A percentile compares a stretch with the other conserved stretches of the same genome.
phyloP scores from a whole-genome alignment of 1,139 yeast species.

The Candida sp. region DNA sequence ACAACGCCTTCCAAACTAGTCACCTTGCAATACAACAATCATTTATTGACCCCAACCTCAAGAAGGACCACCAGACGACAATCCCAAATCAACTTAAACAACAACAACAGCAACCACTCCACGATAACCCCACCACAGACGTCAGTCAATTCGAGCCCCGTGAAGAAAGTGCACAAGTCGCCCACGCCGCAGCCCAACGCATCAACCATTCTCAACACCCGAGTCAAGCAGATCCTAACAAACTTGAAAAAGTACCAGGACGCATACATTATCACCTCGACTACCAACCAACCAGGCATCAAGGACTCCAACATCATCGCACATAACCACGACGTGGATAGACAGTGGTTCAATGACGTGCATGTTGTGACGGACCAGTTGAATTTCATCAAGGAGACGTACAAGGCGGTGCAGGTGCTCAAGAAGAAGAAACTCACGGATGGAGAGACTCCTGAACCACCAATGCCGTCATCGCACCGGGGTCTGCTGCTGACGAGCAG shows the following conservation, averaged over 20 bases:
- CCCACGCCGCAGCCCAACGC: slow-evolving; percentile 5
- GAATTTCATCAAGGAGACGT: slow-evolving; percentile 33
- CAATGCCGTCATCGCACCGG: no score
- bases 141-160: slow-evolving; percentile 7
- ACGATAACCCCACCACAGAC: slow-evolving; percentile 5
- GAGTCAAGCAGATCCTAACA: background rate
- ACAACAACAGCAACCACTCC: background rate
- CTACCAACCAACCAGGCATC: background rate
- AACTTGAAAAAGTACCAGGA: slow-evolving; percentile 4
- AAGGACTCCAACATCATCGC: slow-evolving; percentile 1
- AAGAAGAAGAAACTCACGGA: slow-evolving; percentile 20
- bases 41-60: background rate
- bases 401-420: slow-evolving; percentile 27
- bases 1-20: slow-evolving; percentile 16
- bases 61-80: slow-evolving; percentile 2
- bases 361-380: slow-evolving; percentile 31
- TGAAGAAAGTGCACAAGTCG: background rate
- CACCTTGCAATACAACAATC: slow-evolving; percentile 13
- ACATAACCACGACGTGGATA: slow-evolving; percentile 15
- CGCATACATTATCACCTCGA: background rate
- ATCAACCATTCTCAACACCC: background rate
- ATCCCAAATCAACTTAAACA: background rate
- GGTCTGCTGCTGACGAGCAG: background rate
- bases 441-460: background rate
- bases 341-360: slow-evolving; percentile 30